These are phyloP conservation scores for Zelonia costaricensis DNA, from an alignment of 208 protist species.

Conservation along the genomic window DNA sequence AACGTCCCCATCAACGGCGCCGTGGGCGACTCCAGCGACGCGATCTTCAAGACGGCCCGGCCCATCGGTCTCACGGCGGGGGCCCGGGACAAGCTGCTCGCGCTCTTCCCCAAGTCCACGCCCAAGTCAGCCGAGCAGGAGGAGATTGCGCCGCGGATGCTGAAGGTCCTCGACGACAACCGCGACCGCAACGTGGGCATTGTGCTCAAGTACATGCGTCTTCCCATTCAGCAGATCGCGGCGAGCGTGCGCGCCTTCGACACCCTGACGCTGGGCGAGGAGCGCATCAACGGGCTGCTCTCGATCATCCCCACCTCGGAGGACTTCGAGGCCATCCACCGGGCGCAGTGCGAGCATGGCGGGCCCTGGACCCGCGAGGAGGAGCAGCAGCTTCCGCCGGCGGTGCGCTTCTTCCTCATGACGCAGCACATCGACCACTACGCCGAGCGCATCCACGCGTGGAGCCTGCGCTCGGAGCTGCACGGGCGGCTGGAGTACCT, in stretches of 20 bases:
- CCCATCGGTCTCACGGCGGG: conserved; percentile 5
- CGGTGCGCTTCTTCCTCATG: conserved; percentile 83
- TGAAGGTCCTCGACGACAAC: conserved; percentile 44
- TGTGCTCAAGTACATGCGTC: conserved; percentile 73
- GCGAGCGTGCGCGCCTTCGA: conserved; percentile 74
- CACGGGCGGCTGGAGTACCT: conserved; percentile 47
- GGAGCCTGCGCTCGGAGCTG: conserved; percentile 71
- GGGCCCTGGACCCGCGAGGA: conserved; percentile 39
- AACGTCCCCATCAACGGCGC: conserved; percentile 58
- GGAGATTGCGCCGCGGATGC: neutral
- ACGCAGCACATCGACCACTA: conserved; percentile 68
- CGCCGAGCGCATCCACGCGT: conserved; percentile 68
- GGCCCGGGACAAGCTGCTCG: conserved; percentile 12
- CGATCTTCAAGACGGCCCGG: conserved; percentile 26
- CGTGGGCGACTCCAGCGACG: conserved; percentile 29
- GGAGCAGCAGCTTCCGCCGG: conserved; percentile 43
- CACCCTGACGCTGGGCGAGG: conserved; percentile 69
- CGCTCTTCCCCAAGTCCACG: conserved; percentile 35
- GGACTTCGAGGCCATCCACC: conserved; percentile 54
- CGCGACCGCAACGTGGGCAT: conserved; percentile 79
- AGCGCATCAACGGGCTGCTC: conserved; percentile 54
- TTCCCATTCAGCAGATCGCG: conserved; percentile 78
- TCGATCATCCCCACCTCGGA: conserved; percentile 72
- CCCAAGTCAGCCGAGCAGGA: conserved; percentile 22
- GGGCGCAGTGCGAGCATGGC: conserved; percentile 41